These are phyloP conservation scores for Cytospora chrysosperma DNA, from an alignment of 2,329 filamentous ascomycete genomes.

Conservation along the genomic window DNA sequence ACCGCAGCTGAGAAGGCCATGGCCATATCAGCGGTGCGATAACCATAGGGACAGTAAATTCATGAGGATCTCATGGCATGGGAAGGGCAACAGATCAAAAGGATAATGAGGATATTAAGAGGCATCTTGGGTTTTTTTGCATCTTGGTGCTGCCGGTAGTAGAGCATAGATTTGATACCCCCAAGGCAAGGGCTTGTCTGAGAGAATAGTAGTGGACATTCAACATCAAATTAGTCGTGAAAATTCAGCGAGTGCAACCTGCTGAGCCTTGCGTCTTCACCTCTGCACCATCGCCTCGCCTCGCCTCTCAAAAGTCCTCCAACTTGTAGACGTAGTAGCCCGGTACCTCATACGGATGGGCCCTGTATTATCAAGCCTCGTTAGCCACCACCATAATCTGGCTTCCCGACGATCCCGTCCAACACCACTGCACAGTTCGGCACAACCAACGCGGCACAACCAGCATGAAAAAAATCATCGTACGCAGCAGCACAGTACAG, in stretches of 20 bases:
- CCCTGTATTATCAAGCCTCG: constrained; percentile 33
- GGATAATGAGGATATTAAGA: not conserved
- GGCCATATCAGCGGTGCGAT: not conserved
- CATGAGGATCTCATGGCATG: not conserved
- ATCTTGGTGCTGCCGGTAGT: not conserved
- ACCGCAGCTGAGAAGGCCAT: not conserved
- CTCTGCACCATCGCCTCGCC: too few species aligned
- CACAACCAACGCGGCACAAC: not conserved
- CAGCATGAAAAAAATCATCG: too few species aligned
- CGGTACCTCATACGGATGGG: constrained; percentile 54
- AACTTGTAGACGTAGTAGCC: constrained; percentile 49
- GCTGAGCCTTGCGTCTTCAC: too few species aligned
- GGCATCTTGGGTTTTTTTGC: constrained; percentile 1
- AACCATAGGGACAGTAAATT: constrained; percentile 4
- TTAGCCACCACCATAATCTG: constrained; percentile 24
- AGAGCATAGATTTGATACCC: constrained; percentile 12
- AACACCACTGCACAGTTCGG: not conserved
- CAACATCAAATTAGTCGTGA: not conserved
- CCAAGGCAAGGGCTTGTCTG: not conserved
- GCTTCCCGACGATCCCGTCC: not conserved
- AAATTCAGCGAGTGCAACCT: not conserved
- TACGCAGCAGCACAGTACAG: not conserved
- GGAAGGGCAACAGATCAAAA: not conserved
- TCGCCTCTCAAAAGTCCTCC: constrained; percentile 43
- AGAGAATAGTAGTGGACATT: not conserved